These are phyloP conservation scores for Suillus lakei DNA, from an alignment of 768 basidiomycete genomes.

Conservation along the genomic window DNA sequence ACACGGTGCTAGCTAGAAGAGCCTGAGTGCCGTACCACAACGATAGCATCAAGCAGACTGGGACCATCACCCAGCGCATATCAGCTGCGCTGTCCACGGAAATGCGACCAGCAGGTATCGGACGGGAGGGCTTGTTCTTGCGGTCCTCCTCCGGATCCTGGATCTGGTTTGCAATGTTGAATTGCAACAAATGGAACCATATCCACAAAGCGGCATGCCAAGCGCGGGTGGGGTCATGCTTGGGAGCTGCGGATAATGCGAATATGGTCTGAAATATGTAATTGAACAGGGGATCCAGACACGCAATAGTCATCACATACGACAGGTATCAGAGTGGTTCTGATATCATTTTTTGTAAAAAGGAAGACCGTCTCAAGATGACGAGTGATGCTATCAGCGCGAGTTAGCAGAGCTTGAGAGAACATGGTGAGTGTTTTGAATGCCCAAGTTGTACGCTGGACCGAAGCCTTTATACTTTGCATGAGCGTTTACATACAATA, in stretches of 20 bases:
- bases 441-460: background rate
- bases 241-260: slow-evolving; percentile 29
- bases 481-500: background rate
- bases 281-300: background rate
- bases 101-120: slow-evolving; percentile 47
- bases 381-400: slow-evolving; percentile 5
- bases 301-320: slow-evolving; percentile 13
- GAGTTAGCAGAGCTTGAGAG: background rate
- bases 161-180: slow-evolving; percentile 45
- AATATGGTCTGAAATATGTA: slow-evolving; percentile 33
- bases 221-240: slow-evolving; percentile 14
- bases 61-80: slow-evolving; percentile 41
- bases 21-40: slow-evolving; percentile 34
- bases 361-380: slow-evolving; percentile 27
- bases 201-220: slow-evolving; percentile 42
- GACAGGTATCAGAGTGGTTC: slow-evolving; percentile 22
- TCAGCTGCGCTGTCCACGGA: slow-evolving; percentile 33
- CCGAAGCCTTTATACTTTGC: background rate
- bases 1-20: slow-evolving; percentile 36
- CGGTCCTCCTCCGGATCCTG: slow-evolving; percentile 43
- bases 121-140: slow-evolving; percentile 46
- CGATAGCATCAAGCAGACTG: slow-evolving; percentile 38
- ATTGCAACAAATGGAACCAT: slow-evolving; percentile 47
- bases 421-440: background rate
- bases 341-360: slow-evolving; percentile 27